Evolutionary conservation across 2,329 filamentous ascomycete species (phyloP).

Genomic region (Hypoxylon sp.): DNA sequence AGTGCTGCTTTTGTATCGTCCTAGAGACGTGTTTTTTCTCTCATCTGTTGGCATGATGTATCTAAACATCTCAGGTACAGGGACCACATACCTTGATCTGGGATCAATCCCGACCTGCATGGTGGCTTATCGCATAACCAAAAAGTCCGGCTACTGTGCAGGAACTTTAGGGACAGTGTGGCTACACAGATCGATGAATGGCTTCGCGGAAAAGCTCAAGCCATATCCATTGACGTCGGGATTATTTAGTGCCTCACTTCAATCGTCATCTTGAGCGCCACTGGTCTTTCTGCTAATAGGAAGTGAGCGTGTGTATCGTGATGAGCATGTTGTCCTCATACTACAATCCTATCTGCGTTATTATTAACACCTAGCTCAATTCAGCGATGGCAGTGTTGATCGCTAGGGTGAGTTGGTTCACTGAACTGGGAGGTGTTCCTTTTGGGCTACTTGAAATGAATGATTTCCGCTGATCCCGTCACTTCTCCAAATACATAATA

Average conservation of each 20-base stretch:
- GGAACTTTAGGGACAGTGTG: conserved; percentile 5
- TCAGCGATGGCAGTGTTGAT: conserved; percentile 23
- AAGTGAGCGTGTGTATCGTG: no score
- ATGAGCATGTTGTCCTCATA: no score
- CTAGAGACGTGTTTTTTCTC: no score
- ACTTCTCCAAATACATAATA: conserved; percentile 13
- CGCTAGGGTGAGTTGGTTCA: conserved; percentile 18
- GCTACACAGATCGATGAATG: no score
- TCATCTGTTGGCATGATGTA: no score
- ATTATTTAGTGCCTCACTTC: conserved; percentile 1
- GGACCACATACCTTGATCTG: neutral
- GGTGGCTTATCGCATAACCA: conserved; percentile 23
- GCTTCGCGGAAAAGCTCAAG: no score
- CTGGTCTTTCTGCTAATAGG: conserved; percentile 1
- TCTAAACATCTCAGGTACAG: conserved; percentile 1
- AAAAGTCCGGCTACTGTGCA: conserved; percentile 17
- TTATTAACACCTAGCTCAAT: conserved; percentile 23
- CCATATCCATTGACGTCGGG: neutral
- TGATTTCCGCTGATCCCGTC: conserved; percentile 23
- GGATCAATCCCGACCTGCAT: conserved; percentile 1
- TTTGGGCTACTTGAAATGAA: conserved; percentile 22
- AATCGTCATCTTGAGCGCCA: conserved; percentile 3
- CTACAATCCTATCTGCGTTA: conserved; percentile 18
- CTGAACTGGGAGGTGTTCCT: conserved; percentile 15
- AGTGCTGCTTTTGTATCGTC: neutral